Evolutionary conservation across 495 filamentous ascomycete species (phyloP).

Genomic region (Neurospora sp.): DNA sequence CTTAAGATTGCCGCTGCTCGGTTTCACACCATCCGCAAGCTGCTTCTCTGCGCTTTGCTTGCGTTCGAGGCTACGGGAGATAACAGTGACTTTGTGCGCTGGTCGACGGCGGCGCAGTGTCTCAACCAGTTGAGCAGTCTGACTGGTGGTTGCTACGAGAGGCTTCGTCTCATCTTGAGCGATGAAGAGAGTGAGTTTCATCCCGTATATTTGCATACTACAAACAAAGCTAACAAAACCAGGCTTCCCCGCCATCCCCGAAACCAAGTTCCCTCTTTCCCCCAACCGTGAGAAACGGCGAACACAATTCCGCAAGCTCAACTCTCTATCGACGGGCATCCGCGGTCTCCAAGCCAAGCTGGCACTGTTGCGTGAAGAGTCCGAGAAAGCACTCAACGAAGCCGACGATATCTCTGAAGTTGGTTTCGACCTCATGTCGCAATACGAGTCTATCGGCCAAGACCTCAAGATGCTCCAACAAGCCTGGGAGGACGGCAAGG

Average conservation of each 20-base stretch:
- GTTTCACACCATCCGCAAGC: slow-evolving; percentile 68
- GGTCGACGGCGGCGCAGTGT: slow-evolving; percentile 68
- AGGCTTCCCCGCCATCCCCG: slow-evolving; percentile 34
- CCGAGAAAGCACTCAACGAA: slow-evolving; percentile 62
- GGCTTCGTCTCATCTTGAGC: slow-evolving; percentile 56
- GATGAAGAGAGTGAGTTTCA: slow-evolving; percentile 69
- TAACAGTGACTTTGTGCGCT: slow-evolving; percentile 66
- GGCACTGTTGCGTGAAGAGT: slow-evolving; percentile 85
- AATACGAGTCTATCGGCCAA: slow-evolving; percentile 88
- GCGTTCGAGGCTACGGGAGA: slow-evolving; percentile 81
- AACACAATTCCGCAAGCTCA: slow-evolving; percentile 74
- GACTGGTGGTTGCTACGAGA: slow-evolving; percentile 45
- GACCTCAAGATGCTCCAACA: slow-evolving; percentile 76
- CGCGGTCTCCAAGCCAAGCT: slow-evolving; percentile 90
- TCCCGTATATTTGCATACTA: background rate
- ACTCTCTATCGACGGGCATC: slow-evolving; percentile 81
- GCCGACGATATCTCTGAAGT: slow-evolving; percentile 64
- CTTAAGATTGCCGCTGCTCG: slow-evolving; percentile 72
- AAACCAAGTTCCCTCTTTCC: slow-evolving; percentile 59
- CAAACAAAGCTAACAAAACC: slow-evolving; percentile 8
- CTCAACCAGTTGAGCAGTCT: slow-evolving; percentile 52
- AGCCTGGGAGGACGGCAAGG: slow-evolving; percentile 84
- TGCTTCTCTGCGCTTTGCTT: slow-evolving; percentile 76
- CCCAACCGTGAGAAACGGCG: slow-evolving; percentile 72
- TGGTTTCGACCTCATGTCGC: slow-evolving; percentile 64